Percentiles rank a stretch among this genome's conserved stretches.
These are phyloP conservation scores for Solanum etuberosum DNA, from an alignment of 257 asterid species.

Conservation along the genomic window DNA sequence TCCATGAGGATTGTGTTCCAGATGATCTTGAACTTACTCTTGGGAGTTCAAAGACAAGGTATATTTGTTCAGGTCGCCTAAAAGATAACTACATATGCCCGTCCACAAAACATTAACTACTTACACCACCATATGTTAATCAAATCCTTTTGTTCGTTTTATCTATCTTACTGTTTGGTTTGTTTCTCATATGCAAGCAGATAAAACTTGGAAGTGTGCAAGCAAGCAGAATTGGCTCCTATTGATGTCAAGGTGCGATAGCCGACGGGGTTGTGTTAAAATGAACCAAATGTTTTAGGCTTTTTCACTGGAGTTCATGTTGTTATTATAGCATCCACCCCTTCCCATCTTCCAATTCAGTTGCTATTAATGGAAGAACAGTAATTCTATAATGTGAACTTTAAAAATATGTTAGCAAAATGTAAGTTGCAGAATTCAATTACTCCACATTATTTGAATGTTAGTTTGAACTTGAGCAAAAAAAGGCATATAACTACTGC, in stretches of 20 bases:
- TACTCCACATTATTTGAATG: background rate
- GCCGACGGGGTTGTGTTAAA: background rate
- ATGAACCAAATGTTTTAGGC: background rate
- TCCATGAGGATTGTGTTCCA: conserved; percentile 35
- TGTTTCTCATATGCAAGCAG: background rate
- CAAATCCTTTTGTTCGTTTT: background rate
- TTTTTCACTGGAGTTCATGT: background rate
- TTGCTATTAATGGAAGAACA: background rate
- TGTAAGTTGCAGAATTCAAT: background rate
- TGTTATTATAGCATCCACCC: background rate
- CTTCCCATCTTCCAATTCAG: background rate
- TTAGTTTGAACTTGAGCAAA: background rate
- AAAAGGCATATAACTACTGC: background rate
- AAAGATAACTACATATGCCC: background rate
- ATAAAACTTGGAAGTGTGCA: background rate
- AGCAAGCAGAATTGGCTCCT: background rate
- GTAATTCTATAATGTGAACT: background rate
- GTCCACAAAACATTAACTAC: background rate
- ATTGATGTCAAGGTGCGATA: background rate
- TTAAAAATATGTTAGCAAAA: background rate
- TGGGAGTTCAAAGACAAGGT: conserved; percentile 44
- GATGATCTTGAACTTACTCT: conserved; percentile 52
- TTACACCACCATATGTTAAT: background rate
- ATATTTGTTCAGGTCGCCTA: background rate
- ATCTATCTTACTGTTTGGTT: background rate